Evolutionary conservation across 306 rosid genomes (phyloP).

Genomic region (Sophora flavescens): DNA sequence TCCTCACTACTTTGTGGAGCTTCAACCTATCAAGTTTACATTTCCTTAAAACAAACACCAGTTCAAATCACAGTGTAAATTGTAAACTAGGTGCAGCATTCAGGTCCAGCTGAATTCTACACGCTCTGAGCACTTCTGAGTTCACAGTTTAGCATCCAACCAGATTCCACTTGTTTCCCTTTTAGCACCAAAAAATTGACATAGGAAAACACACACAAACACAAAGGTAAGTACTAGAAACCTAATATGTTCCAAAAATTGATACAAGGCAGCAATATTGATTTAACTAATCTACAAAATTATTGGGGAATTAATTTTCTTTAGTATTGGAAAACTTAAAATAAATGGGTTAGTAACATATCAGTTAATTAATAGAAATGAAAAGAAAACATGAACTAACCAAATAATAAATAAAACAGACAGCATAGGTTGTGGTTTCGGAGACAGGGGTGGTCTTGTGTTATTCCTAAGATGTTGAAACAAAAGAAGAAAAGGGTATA

Average conservation of each 20-base stretch:
- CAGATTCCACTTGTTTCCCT: slow-evolving; percentile 2
- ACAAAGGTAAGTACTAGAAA: slow-evolving; percentile 13
- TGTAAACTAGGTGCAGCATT: too few relatives aligned
- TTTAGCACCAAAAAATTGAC: slow-evolving; percentile 5
- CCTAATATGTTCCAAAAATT: slow-evolving; percentile 25
- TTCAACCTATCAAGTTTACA: slow-evolving; percentile 34
- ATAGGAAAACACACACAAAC: background rate
- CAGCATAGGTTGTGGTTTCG: slow-evolving; percentile 4
- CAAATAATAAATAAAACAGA: slow-evolving; percentile 17
- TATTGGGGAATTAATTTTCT: slow-evolving; percentile 3
- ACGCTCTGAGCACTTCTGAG: slow-evolving; percentile 23
- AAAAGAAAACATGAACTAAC: slow-evolving; percentile 31
- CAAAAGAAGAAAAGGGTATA: background rate
- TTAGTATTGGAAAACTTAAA: background rate
- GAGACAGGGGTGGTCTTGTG: slow-evolving; percentile 9
- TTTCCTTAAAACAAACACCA: slow-evolving; percentile 39
- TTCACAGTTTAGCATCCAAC: slow-evolving; percentile 43
- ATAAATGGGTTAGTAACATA: slow-evolving; percentile 8
- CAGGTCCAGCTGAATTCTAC: too few relatives aligned
- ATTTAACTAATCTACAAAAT: slow-evolving; percentile 23
- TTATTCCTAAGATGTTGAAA: slow-evolving; percentile 26
- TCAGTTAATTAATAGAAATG: slow-evolving; percentile 10
- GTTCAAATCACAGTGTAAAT: too few relatives aligned
- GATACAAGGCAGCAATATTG: slow-evolving; percentile 6
- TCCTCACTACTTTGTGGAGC: slow-evolving; percentile 40